Evolutionary conservation across 352 stramenopile genomes (phyloP).

Genomic region (Peronospora farinosa): DNA sequence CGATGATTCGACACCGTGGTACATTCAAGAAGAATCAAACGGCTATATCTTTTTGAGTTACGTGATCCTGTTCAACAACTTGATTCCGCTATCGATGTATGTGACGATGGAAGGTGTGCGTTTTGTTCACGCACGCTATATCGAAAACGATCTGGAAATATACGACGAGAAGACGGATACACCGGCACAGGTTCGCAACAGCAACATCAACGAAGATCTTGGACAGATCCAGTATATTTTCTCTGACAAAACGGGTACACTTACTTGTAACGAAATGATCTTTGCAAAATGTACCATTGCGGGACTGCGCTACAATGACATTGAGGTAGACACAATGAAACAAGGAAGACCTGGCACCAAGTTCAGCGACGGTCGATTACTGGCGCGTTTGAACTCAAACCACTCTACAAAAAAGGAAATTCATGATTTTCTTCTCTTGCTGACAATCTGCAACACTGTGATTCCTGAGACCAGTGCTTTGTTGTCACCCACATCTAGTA

Average conservation of each 20-base stretch:
- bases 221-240: slow-evolving; percentile 89
- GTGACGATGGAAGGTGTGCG: slow-evolving; percentile 87
- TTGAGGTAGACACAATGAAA: slow-evolving; percentile 50
- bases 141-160: slow-evolving; percentile 83
- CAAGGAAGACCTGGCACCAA: slow-evolving; percentile 50
- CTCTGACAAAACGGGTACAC: slow-evolving; percentile 83
- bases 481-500: slow-evolving; percentile 24
- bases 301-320: slow-evolving; percentile 87
- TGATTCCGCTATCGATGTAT: slow-evolving; percentile 86
- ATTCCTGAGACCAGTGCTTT: slow-evolving; percentile 55
- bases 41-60: slow-evolving; percentile 88
- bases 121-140: slow-evolving; percentile 81
- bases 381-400: slow-evolving; percentile 66
- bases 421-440: slow-evolving; percentile 73
- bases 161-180: slow-evolving; percentile 67
- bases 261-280: slow-evolving; percentile 87
- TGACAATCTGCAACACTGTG: slow-evolving; percentile 86
- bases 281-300: slow-evolving; percentile 90
- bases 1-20: slow-evolving; percentile 50
- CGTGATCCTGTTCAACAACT: slow-evolving; percentile 87
- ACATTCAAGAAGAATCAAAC: slow-evolving; percentile 57
- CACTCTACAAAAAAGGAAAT: slow-evolving; percentile 83
- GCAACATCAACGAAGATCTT: slow-evolving; percentile 86
- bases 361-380: slow-evolving; percentile 72
- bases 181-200: slow-evolving; percentile 77